phyloP scores from a whole-genome alignment of 768 basidiomycete species.

The Lactarius sanguifluus region DNA sequence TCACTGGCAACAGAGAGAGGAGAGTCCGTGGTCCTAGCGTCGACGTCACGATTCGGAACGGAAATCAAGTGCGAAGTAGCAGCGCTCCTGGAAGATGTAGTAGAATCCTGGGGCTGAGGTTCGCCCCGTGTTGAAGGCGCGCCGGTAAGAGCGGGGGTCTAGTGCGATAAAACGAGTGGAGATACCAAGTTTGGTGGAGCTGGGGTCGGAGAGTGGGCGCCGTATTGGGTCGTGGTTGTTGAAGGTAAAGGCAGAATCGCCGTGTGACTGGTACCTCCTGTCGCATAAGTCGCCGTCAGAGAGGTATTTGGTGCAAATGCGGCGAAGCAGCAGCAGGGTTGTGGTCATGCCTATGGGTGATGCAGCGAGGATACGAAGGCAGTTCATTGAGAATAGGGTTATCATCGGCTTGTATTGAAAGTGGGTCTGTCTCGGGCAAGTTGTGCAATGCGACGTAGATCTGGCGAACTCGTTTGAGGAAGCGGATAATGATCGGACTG shows the following conservation, averaged over 20 bases:
- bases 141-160: neutral
- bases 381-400: constrained; percentile 4
- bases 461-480: constrained; percentile 9
- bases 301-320: neutral
- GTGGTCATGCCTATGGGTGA: neutral
- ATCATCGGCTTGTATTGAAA: neutral
- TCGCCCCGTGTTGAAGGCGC: neutral
- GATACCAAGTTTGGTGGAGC: neutral
- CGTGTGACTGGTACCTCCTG: neutral
- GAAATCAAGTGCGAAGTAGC: neutral
- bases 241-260: neutral
- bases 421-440: neutral
- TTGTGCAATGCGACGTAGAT: constrained; percentile 8
- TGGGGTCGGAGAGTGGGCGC: neutral
- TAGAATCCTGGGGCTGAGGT: neutral
- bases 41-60: neutral
- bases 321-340: neutral
- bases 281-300: neutral
- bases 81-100: neutral
- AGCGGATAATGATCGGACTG: neutral
- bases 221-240: neutral
- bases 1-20: neutral
- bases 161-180: neutral
- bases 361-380: constrained; percentile 14
- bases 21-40: neutral